Conservation (phyloP, 1,284 basidiomycete species). For the Microbotryum intermedium region DNA sequence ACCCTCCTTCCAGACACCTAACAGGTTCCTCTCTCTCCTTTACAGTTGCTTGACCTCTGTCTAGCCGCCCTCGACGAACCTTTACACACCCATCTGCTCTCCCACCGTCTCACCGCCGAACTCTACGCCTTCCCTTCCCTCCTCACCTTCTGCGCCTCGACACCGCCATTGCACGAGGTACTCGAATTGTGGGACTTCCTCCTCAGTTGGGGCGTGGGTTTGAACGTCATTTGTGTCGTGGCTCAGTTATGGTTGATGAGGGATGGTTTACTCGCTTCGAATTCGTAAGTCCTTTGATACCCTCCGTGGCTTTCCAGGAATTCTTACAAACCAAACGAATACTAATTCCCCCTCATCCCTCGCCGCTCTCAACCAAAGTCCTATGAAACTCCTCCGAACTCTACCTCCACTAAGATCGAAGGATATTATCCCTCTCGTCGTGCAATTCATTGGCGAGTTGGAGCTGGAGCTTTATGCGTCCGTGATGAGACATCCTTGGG, state of each 20-base stretch:
- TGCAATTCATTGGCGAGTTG: constrained; percentile 83
- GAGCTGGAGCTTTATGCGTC: constrained; percentile 82
- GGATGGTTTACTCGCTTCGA: constrained; percentile 72
- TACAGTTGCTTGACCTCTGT: constrained; percentile 79
- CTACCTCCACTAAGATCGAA: constrained; percentile 84
- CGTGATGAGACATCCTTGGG: constrained; percentile 68
- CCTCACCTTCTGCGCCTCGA: constrained; percentile 90
- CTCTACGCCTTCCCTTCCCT: constrained; percentile 96
- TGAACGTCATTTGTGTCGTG: constrained; percentile 92
- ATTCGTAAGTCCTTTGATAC: constrained; percentile 52
- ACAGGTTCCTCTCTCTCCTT: not conserved
- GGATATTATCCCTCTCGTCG: constrained; percentile 81
- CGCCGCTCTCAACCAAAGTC: constrained; percentile 48
- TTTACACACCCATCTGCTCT: constrained; percentile 67
- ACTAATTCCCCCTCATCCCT: not conserved
- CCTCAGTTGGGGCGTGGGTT: constrained; percentile 86
- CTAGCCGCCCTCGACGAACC: constrained; percentile 82
- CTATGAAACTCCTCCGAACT: constrained; percentile 89
- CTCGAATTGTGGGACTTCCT: constrained; percentile 95
- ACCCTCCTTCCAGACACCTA: not conserved
- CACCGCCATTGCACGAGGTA: constrained; percentile 88
- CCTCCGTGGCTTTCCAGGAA: not conserved
- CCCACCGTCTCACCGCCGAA: constrained; percentile 92
- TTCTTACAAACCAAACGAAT: constrained; percentile 1
- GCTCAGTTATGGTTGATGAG: constrained; percentile 85